Base-by-base conservation (phyloP, 2,329 filamentous ascomycete species). In the Pseudocercospora vitis region DNA sequence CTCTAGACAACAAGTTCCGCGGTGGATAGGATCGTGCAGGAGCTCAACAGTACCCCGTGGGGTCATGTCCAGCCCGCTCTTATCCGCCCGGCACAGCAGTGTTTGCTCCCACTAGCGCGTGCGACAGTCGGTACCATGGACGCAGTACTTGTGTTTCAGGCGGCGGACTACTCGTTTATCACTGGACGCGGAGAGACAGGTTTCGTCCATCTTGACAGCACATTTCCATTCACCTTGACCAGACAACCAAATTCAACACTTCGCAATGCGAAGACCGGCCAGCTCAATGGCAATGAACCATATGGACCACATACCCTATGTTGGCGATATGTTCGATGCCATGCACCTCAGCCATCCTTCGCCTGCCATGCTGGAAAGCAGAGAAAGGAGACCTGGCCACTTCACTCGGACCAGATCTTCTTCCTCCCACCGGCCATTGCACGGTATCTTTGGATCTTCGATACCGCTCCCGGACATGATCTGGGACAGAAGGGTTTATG, bases 301-400 rank as follows among this genome's bases (percentile, higher is more conserved):
- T 19, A 48, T 48, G 46, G 46, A 48, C 21, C 19, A 44, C 26
- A 48, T 48, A 39, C 32, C 46, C 19, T 23, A 23, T 18, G 37
- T 52, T n/a, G 53, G 47, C 29, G 48, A 44, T 26, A 44, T 55
- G 48, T 55, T 55, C 35, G 32, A 29, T 16, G 42, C 48, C 26
- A 52, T 55, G 48, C 39, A 44, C 45, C 44, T 55, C 48, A 48
- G 49, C 14, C 19, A 48, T n/a, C 29, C 42, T 23, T 29, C 42
- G 21, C 23, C 42, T 42, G 28, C 28, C 44, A 48, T 31, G 48
- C 48, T 42, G n/a, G 45, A 42, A 21, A 47, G 32, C 16, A 46
- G 33, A 26, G 11, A 29, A 12, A 37, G 29, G 26, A 4, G 50
- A 47, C 24, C 23, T 9, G 28, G 21, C 26, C 23, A 23, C 26